Conservation (phyloP, 2,329 filamentous ascomycete species). For the Fusarium xyrophilum region DNA sequence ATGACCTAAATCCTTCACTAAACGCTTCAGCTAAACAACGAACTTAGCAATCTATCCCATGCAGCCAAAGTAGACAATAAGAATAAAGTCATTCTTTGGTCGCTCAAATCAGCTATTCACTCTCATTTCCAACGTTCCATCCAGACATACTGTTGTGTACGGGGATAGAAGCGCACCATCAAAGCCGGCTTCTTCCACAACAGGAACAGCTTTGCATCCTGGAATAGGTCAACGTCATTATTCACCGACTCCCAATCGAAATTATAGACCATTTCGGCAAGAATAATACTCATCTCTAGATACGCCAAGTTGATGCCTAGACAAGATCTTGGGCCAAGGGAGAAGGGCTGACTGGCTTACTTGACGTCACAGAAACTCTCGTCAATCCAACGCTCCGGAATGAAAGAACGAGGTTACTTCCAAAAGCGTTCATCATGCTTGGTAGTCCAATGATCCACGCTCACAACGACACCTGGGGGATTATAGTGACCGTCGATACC, state of each 20-base stretch:
- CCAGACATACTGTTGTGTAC: background rate
- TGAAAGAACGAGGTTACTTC: background rate
- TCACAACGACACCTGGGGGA: background rate
- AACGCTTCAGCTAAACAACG: background rate
- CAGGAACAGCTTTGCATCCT: background rate
- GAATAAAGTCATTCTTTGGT: background rate
- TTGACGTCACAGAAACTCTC: background rate
- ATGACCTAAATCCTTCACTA: background rate
- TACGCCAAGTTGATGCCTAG: background rate
- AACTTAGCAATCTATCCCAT: background rate
- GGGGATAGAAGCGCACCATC: background rate
- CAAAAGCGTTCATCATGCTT: background rate
- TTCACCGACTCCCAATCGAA: background rate
- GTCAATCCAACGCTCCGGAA: background rate
- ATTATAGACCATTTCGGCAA: background rate
- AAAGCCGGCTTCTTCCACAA: background rate
- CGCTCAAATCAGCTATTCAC: background rate
- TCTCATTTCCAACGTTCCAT: background rate
- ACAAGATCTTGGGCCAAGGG: background rate
- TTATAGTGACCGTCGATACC: background rate
- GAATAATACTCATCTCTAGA: background rate
- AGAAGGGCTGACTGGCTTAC: background rate
- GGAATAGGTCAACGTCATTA: background rate
- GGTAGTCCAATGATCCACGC: background rate
- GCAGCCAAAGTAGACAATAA: rapidly evolving